These are phyloP conservation scores for Camellia sinensis DNA, from an alignment of 148 eudicot genomes.

Conservation along the genomic window DNA sequence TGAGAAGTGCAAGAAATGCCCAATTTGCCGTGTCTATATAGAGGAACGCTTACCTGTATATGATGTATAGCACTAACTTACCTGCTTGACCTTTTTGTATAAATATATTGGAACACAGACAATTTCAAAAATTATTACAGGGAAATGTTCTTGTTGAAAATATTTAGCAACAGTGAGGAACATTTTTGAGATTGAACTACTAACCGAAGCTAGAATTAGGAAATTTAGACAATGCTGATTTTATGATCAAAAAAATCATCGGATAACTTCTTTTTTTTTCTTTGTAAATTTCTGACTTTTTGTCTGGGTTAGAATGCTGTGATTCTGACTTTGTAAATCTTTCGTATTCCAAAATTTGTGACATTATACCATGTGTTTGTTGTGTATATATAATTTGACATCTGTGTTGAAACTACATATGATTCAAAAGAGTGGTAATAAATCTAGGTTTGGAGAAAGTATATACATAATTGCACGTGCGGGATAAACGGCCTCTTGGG, in stretches of 20 bases:
- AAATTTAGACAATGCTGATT: constrained; percentile 4
- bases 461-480: too few species aligned
- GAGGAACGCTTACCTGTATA: constrained; percentile 76
- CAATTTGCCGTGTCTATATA: constrained; percentile 69
- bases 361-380: background rate
- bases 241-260: background rate
- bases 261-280: background rate
- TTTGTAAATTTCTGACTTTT: background rate
- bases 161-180: constrained; percentile 23
- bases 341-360: background rate
- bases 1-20: constrained; percentile 81
- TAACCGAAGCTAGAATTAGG: background rate
- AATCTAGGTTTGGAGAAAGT: background rate
- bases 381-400: background rate
- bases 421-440: background rate
- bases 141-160: constrained; percentile 20
- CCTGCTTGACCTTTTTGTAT: constrained; percentile 13
- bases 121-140: background rate
- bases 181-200: background rate
- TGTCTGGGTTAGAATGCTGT: background rate
- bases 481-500: too few species aligned
- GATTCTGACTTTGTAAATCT: background rate
- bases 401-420: background rate
- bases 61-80: constrained; percentile 59
- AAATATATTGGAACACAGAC: background rate